phyloP scores from a whole-genome alignment of 2,329 filamentous ascomycete species.

The Stylonectria norvegica region DNA sequence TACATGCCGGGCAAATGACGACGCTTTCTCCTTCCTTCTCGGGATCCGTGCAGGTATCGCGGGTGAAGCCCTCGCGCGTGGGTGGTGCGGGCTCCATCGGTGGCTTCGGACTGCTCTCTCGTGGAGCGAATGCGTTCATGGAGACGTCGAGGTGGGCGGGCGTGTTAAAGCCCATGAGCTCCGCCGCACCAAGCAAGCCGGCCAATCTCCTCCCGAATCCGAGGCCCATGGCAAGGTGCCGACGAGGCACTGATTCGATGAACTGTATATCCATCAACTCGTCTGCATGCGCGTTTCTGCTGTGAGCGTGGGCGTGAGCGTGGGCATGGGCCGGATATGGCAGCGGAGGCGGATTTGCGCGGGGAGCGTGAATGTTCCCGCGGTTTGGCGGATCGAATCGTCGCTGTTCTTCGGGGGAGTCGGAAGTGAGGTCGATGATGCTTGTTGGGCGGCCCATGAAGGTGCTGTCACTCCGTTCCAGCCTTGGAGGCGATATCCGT shows the following conservation, averaged over 20 bases:
- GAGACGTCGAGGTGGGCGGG: slow-evolving; percentile 25
- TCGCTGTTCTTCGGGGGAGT: slow-evolving; percentile 38
- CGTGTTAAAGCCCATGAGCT: slow-evolving; percentile 19
- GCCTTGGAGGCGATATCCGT: slow-evolving; percentile 38
- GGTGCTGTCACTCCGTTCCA: slow-evolving; percentile 45
- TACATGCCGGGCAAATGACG: slow-evolving; percentile 82
- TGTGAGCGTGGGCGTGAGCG: slow-evolving; percentile 20
- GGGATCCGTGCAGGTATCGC: slow-evolving; percentile 51
- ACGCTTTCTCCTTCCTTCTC: slow-evolving; percentile 60
- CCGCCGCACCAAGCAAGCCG: slow-evolving; percentile 21
- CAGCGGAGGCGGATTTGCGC: slow-evolving; percentile 7
- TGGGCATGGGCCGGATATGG: slow-evolving; percentile 8
- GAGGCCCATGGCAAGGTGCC: slow-evolving; percentile 22
- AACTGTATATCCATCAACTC: slow-evolving; percentile 27
- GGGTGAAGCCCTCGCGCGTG: slow-evolving; percentile 73
- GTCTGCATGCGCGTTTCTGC: slow-evolving; percentile 17
- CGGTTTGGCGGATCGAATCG: neutral
- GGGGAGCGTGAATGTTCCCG: slow-evolving; percentile 7
- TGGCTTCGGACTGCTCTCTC: slow-evolving; percentile 40
- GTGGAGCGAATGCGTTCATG: slow-evolving; percentile 31
- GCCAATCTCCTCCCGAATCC: slow-evolving; percentile 26
- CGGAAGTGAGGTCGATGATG: slow-evolving; percentile 53
- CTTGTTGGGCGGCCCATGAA: slow-evolving; percentile 32
- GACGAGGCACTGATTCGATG: slow-evolving; percentile 13
- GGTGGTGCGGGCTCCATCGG: slow-evolving; percentile 60